phyloP scores from a whole-genome alignment of 148 eudicot species.

The Chenopodium formosanum region DNA sequence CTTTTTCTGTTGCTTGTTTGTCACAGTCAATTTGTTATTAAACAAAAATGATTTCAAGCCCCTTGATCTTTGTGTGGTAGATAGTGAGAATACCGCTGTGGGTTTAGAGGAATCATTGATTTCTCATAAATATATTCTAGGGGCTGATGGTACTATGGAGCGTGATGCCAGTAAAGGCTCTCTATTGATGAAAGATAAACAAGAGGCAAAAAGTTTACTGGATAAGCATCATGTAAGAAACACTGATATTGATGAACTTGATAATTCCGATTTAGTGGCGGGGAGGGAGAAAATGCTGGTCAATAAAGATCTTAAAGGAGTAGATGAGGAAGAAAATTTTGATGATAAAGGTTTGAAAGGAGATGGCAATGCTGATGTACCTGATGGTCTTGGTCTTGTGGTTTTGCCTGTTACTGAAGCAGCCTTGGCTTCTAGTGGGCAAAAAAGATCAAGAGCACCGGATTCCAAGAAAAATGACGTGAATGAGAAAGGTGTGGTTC shows the following conservation, averaged over 20 bases:
- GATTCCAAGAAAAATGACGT: slow-evolving; percentile 13
- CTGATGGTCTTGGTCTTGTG: slow-evolving; percentile 15
- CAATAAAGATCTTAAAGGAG: neutral
- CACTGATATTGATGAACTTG: slow-evolving; percentile 19
- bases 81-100: slow-evolving; percentile 19
- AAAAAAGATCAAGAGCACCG: slow-evolving; percentile 13
- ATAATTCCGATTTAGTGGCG: neutral
- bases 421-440: slow-evolving; percentile 10
- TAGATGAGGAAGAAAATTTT: neutral
- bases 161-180: slow-evolving; percentile 14
- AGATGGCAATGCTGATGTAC: slow-evolving; percentile 18
- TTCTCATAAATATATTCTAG: slow-evolving; percentile 16
- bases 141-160: slow-evolving; percentile 18
- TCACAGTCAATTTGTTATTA: slow-evolving; percentile 64
- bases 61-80: slow-evolving; percentile 30
- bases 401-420: neutral
- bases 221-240: slow-evolving; percentile 7
- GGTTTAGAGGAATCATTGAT: slow-evolving; percentile 20
- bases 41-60: slow-evolving; percentile 43
- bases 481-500: neutral
- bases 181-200: slow-evolving; percentile 10
- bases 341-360: neutral
- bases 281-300: neutral
- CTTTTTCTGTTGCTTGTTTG: slow-evolving; percentile 34
- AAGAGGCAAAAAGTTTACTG: slow-evolving; percentile 16